Conservation (phyloP, 2,329 filamentous ascomycete genomes). For the Fusarium armeniacum region DNA sequence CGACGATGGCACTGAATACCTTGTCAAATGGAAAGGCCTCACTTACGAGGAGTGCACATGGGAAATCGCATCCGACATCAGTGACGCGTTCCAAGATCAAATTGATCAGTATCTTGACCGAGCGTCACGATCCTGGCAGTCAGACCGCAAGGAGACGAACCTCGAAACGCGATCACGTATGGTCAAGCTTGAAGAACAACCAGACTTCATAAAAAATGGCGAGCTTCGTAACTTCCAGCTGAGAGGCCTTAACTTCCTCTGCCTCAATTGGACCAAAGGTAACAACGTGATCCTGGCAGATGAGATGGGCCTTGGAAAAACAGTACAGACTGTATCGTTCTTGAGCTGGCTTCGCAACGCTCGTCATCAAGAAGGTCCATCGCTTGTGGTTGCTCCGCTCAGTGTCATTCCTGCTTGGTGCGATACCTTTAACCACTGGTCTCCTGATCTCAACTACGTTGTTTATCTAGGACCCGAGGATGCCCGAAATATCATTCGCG, state of each 20-base stretch:
- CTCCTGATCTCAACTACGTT: constrained; percentile 95
- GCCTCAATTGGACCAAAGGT: constrained; percentile 93
- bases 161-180: constrained; percentile 80
- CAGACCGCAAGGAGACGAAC: constrained; percentile 83
- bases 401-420: constrained; percentile 99
- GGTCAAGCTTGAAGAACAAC: constrained; percentile 82
- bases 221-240: constrained; percentile 94
- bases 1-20: constrained; percentile 88
- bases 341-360: constrained; percentile 97
- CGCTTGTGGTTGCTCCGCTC: constrained; percentile 95
- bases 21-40: constrained; percentile 96
- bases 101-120: constrained; percentile 94
- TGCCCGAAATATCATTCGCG: constrained; percentile 87
- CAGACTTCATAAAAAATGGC: constrained; percentile 85
- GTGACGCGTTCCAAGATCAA: constrained; percentile 83
- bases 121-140: constrained; percentile 82
- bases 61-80: constrained; percentile 84
- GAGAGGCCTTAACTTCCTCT: constrained; percentile 93
- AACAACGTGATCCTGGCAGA: constrained; percentile 98
- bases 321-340: constrained; percentile 96
- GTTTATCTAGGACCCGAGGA: constrained; percentile 94
- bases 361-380: constrained; percentile 90
- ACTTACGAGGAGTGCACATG: constrained; percentile 96
- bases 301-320: constrained; percentile 99
- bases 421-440: constrained; percentile 97